A percentile compares a stretch with the other conserved stretches of the same genome.
Conservation (phyloP, 225 moss, liverwort and hornwort species). For the Sphagnum tenellum region DNA sequence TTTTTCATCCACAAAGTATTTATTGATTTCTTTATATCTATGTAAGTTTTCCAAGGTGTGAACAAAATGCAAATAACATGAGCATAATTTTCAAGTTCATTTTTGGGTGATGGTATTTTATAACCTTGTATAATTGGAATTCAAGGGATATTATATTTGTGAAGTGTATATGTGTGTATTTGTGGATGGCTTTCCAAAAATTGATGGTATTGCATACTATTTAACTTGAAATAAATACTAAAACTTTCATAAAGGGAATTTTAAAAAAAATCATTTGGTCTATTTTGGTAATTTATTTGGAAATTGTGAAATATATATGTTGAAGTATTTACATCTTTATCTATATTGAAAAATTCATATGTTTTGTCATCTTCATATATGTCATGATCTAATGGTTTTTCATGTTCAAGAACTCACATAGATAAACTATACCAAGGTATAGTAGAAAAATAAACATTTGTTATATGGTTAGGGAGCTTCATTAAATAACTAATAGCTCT, state of each 20-base stretch:
- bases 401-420: slow-evolving; percentile 2
- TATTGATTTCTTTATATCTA: background rate
- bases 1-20: background rate
- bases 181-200: background rate
- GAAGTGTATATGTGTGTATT: background rate
- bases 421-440: background rate
- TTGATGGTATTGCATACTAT: background rate
- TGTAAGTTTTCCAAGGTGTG: background rate
- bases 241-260: background rate
- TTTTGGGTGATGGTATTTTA: background rate
- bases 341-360: background rate
- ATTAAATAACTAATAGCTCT: slow-evolving; percentile 1
- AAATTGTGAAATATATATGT: background rate
- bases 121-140: slow-evolving; percentile 1
- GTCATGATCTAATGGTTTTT: background rate
- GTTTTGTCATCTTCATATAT: background rate
- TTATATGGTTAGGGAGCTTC: background rate
- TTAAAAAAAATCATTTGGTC: background rate
- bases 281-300: background rate
- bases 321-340: background rate
- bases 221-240: background rate
- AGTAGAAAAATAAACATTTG: slow-evolving; percentile 1
- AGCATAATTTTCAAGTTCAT: background rate
- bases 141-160: background rate
- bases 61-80: background rate